phyloP scores from a whole-genome alignment of 495 filamentous ascomycete genomes.

The Annulohypoxylon stygium region DNA sequence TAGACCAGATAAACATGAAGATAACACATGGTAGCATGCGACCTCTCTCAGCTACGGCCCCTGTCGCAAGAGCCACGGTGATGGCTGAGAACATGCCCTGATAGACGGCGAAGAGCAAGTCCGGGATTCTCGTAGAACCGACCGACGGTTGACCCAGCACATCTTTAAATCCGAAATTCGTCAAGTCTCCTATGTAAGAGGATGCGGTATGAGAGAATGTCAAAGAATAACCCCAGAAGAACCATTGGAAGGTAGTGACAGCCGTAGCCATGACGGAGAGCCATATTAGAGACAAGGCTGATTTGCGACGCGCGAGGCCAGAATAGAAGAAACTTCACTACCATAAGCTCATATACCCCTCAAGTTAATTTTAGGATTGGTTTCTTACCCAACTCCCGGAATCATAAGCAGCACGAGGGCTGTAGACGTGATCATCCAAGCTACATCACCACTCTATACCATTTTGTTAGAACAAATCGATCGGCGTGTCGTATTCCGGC shows the following conservation, averaged over 20 bases:
- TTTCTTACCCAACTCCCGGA: slow-evolving; percentile 81
- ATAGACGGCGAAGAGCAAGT: slow-evolving; percentile 92
- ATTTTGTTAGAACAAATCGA: slow-evolving; percentile 23
- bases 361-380: slow-evolving; percentile 28
- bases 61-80: slow-evolving; percentile 93
- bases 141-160: slow-evolving; percentile 86
- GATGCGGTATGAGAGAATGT: slow-evolving; percentile 90
- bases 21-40: slow-evolving; percentile 93
- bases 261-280: slow-evolving; percentile 96
- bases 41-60: slow-evolving; percentile 91
- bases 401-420: slow-evolving; percentile 98
- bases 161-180: slow-evolving; percentile 87
- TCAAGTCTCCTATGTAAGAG: slow-evolving; percentile 84
- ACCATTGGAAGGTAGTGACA: slow-evolving; percentile 96
- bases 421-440: slow-evolving; percentile 89
- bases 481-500: background rate
- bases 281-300: slow-evolving; percentile 94
- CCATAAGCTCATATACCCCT: slow-evolving; percentile 30
- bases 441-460: slow-evolving; percentile 83
- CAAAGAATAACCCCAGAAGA: slow-evolving; percentile 98
- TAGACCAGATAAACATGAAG: slow-evolving; percentile 98
- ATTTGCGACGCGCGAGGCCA: slow-evolving; percentile 95
- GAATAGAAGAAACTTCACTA: slow-evolving; percentile 90
- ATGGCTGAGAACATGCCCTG: slow-evolving; percentile 99
- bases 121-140: slow-evolving; percentile 83